A percentile compares a stretch with the other conserved stretches of the same genome.
These are phyloP conservation scores for Amaranthus palmeri DNA, from an alignment of 148 eudicot genomes.

Conservation along the genomic window DNA sequence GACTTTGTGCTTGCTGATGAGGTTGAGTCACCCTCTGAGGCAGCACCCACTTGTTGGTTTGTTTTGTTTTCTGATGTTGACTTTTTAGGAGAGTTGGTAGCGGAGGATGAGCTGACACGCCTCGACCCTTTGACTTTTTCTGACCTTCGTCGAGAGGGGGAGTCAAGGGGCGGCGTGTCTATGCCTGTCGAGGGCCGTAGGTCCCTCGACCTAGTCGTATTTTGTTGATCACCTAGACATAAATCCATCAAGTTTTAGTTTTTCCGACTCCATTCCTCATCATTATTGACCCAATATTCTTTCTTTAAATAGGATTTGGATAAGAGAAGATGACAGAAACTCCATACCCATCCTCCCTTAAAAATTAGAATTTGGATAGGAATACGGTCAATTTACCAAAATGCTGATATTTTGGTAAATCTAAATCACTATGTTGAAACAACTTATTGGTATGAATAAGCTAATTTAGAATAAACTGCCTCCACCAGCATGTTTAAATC, in stretches of 20 bases:
- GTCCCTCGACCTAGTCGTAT: conserved; percentile 6
- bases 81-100: conserved; percentile 21
- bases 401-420: too few relatives aligned
- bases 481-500: too few relatives aligned
- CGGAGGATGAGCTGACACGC: conserved; percentile 31
- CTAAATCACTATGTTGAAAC: too few relatives aligned
- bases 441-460: too few relatives aligned
- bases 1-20: conserved; percentile 10
- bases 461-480: too few relatives aligned
- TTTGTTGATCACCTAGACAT: conserved; percentile 16
- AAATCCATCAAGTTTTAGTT: neutral
- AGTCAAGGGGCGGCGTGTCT: conserved; percentile 16
- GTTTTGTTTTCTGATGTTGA: conserved; percentile 10
- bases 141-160: conserved; percentile 30
- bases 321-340: too few relatives aligned
- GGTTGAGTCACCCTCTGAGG: conserved; percentile 1
- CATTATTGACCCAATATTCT: too few relatives aligned
- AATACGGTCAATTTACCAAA: too few relatives aligned
- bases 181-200: conserved; percentile 18
- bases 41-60: neutral
- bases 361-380: too few relatives aligned
- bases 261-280: too few relatives aligned
- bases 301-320: too few relatives aligned
- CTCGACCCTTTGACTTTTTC: conserved; percentile 23
- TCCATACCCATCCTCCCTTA: too few relatives aligned